Evolutionary conservation across 179 eudicot species (phyloP).

Genomic region (Kewa caespitosa): DNA sequence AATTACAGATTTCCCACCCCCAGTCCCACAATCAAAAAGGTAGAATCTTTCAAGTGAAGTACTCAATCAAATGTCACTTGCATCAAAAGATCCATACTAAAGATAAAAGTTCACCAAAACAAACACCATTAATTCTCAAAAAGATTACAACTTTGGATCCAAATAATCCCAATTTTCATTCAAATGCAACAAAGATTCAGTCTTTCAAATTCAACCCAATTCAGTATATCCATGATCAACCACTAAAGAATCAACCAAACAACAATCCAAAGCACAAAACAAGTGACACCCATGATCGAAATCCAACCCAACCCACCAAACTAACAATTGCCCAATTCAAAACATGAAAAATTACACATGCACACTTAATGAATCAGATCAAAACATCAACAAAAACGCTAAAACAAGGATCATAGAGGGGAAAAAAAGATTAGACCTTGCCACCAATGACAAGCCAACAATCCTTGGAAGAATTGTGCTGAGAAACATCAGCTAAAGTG

Average conservation of each 20-base stretch:
- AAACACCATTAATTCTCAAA: background rate
- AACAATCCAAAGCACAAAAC: background rate
- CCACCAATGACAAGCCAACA: slow-evolving; percentile 69
- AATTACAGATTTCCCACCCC: background rate
- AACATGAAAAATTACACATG: no score
- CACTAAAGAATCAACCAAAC: background rate
- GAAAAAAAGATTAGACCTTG: slow-evolving; percentile 38
- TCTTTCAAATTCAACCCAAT: background rate
- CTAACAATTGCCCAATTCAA: background rate
- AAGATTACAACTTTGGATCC: background rate
- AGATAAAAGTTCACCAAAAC: background rate
- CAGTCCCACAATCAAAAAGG: background rate
- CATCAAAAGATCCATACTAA: background rate
- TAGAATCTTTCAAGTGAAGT: background rate
- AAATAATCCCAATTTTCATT: background rate
- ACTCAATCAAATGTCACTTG: slow-evolving; percentile 3
- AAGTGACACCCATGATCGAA: background rate
- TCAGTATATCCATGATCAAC: background rate
- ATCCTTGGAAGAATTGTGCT: slow-evolving; percentile 54
- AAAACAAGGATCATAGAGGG: background rate
- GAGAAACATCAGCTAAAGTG: slow-evolving; percentile 54
- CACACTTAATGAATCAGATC: background rate
- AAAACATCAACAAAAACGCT: background rate
- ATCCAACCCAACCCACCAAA: background rate
- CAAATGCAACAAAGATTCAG: background rate